Evolutionary conservation across 2,329 filamentous ascomycete genomes (phyloP), one percentile per base, ranked within the genome.

Genomic region (Verticillium zaregamsianum): DNA sequence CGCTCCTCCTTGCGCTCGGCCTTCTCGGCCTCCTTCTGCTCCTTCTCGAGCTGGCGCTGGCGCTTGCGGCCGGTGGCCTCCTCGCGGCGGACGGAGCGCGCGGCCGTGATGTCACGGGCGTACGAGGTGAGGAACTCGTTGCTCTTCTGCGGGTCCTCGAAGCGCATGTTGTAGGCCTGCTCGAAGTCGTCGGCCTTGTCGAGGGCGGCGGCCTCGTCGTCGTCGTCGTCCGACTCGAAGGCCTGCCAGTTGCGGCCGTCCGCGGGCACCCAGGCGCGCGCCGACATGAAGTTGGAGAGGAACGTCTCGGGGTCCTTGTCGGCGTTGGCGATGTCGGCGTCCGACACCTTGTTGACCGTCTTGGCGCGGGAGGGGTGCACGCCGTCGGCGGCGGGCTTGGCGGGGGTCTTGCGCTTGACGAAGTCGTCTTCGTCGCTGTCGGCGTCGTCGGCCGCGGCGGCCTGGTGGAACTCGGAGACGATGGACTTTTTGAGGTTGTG

Each of bases 271-370:
- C 95, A 99, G 17, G 93, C 94, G 63, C 93, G 88, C 8, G 93
- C 85, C n/a, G 90, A 86, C 85, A 99, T 86, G 78, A 97, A 99
- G 74, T 97, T 97, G 60, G 92, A 94, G n/a, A 99, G 80, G 73
- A 92, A 99, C 1, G 86, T 90, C 71, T 98, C 94, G 0, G 94
- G 95, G 72, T 99, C 89, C 73, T 92, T 90, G 70, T 97, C 91
- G 40, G 95, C 93, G 62, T 86, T 84, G 57, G 86, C 82, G 54
- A 97, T 80, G 68, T 95, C 90, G 14, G 85, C 69, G 61, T 91
- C 81, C 66, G 82, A 81, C 11, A 76, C 78, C 62, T 83, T 75
- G 62, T 80, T 74, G 54, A 80, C 71, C 14, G 72, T 72, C 28
- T 76, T 68, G 20, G 74, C 78, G 65, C 86, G 79, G 5, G 85